Conservation (phyloP, 1,284 basidiomycete genomes). For the Ustilago tritici region DNA sequence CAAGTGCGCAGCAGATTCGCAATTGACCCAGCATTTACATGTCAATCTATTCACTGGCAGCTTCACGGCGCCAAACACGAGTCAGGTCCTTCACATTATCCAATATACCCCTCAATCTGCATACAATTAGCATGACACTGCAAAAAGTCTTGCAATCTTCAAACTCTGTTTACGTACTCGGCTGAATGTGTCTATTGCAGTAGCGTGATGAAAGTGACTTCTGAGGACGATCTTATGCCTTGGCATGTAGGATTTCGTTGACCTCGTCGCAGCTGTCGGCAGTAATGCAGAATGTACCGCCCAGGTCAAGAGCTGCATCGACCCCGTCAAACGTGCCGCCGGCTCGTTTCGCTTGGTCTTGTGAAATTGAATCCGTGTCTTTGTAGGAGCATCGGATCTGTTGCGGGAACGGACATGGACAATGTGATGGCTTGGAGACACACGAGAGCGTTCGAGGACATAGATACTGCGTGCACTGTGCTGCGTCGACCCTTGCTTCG, state of each 20-base stretch:
- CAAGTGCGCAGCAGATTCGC: background rate
- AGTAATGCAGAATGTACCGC: constrained; percentile 56
- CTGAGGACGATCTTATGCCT: constrained; percentile 20
- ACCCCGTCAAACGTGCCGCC: constrained; percentile 46
- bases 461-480: constrained; percentile 56
- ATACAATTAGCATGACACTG: background rate
- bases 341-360: constrained; percentile 20
- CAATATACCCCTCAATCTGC: constrained; percentile 24
- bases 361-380: constrained; percentile 36
- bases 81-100: background rate
- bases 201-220: background rate
- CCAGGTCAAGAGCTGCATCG: constrained; percentile 47
- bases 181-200: background rate
- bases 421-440: constrained; percentile 60
- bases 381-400: constrained; percentile 57
- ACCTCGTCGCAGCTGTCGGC: constrained; percentile 53
- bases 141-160: background rate
- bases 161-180: background rate
- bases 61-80: background rate
- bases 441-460: constrained; percentile 64
- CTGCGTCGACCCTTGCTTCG: constrained; percentile 59
- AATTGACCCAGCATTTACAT: background rate
- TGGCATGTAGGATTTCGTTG: constrained; percentile 20
- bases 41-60: background rate
- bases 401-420: constrained; percentile 64